Conservation (phyloP, 371 early-diverging fungal genomes). For the Mortierella sp. region DNA sequence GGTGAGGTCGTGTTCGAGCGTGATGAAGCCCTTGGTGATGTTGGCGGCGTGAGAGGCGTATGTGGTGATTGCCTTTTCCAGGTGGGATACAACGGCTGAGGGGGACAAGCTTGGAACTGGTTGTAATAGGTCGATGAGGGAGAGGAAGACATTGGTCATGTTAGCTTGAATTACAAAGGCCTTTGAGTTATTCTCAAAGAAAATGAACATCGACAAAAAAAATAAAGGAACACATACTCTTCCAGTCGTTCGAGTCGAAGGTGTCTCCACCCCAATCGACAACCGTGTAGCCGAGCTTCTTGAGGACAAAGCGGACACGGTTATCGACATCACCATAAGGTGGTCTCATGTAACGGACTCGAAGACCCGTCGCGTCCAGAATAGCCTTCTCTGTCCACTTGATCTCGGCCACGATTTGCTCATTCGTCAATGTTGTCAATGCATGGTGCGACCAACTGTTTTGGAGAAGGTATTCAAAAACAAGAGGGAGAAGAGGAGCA, state of each 20-base stretch:
- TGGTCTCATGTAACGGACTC: slow-evolving; percentile 57
- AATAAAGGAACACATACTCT: slow-evolving; percentile 27
- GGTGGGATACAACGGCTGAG: background rate
- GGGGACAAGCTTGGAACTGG: slow-evolving; percentile 19
- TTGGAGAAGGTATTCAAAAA: background rate
- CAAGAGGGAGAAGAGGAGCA: background rate
- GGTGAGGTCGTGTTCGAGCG: slow-evolving; percentile 47
- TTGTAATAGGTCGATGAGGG: background rate
- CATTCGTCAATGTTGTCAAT: slow-evolving; percentile 77
- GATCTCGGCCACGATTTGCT: slow-evolving; percentile 80
- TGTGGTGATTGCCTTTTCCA: background rate
- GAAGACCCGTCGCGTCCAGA: slow-evolving; percentile 61
- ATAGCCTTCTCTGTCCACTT: slow-evolving; percentile 76
- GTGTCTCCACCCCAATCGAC: slow-evolving; percentile 58
- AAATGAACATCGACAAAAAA: background rate
- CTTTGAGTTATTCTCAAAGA: background rate
- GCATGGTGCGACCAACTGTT: slow-evolving; percentile 78
- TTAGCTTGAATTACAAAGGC: background rate
- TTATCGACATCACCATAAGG: slow-evolving; percentile 75
- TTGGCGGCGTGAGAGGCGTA: slow-evolving; percentile 1
- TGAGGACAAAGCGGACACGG: slow-evolving; percentile 70
- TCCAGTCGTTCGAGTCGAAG: slow-evolving; percentile 58
- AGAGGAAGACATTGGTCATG: background rate
- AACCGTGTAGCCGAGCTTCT: slow-evolving; percentile 64
- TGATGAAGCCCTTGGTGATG: slow-evolving; percentile 38